Evolutionary conservation across 2,329 filamentous ascomycete genomes (phyloP), one percentile per base, ranked within the genome.

Genomic region (Aspergillus arachidicola): DNA sequence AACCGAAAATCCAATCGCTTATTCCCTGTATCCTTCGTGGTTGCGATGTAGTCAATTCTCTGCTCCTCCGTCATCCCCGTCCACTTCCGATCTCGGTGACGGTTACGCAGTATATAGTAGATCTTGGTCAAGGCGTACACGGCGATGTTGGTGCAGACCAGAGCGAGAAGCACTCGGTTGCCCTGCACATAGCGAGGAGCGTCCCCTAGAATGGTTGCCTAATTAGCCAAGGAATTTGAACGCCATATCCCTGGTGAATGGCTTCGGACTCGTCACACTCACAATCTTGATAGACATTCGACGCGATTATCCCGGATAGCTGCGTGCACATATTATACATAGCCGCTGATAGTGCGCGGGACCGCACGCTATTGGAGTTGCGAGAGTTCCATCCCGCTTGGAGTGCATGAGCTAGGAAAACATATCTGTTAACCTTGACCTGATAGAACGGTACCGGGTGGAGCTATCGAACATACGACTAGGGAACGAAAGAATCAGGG

Each of bases 401-500:
- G 32, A 87, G 81, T 11, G 85, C 83, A 67, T 87, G 85, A 59
- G 85, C 85, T 75, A 60, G 12, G 16, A 19, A 41, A 9, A 23
- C 19, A n/a, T 57, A 14, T 32, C 48, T 36, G 48, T 68, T 21
- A 67, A 55, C 41, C 51, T 48, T 23, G 32, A 28, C 38, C 32
- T 21, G 12, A n/a, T 6, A 16, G 51, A 26, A 23, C n/a, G 2
- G 9, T 7, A 7, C 6, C 9, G 11, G 36, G 6, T 21, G 26
- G 7, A 28, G 4, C 10, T 34, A 23, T 23, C n/a, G 45, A 58
- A 57, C 43, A 28, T 63, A 76, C 74, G 66, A 66, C 85, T 86
- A 0, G 85, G 85, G 60, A 84, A 83, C 1, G 82, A 80, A 2
- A 83, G 79, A 26, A 86, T 79, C 36, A 87, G 69, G 0, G 83